Evolutionary conservation across 257 asterid species (phyloP), one percentile per base, ranked within the genome.

Genomic region (Ballota nigra): DNA sequence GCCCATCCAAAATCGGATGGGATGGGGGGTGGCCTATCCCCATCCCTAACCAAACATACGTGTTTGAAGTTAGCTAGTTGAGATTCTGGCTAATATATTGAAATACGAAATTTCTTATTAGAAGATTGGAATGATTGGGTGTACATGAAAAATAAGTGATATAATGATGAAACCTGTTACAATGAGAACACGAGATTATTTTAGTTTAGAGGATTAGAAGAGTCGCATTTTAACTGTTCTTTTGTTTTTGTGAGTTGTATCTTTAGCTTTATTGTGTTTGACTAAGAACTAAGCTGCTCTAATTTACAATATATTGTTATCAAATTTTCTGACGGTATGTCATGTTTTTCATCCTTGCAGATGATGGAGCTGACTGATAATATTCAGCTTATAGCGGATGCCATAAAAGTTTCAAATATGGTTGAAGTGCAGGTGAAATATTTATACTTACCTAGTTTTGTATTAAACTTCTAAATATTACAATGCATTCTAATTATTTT

Each of bases 381-480:
- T 80, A 70, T 88, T 70, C 94, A 87, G 33, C 74, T 86, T 5
- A 80, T 91, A 69, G 64, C 84, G 75, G 83, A 86, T 72, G 78
- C 84, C n/a, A 20, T 91, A 56, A 79, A 79, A 76, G 73, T 78
- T 58, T 91, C 97, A 69, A 81, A 77, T 69, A 63, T 77, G 60
- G 88, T 88, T 73, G 97, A 91, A 86, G 89, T 89, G 18, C 84
- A 91, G 97, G 97, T 89, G 74, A 75, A 65, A 5, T 29, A 3
- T n/a, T n/a, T 18, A 45, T 34, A 3, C 20, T 43, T 51, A 10
- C 1, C 1, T 47, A 20, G 24, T 23, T 4, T 66, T 55, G 15
- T 13, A 8, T n/a, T 38, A 5, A 29, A 18, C 13, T 57, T 63
- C 9, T 33, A 33, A 22, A 12, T 68, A 13, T 16, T 26, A 38